Evolutionary conservation across 2,329 filamentous ascomycete species (phyloP).

Genomic region (Exophiala bonariae): DNA sequence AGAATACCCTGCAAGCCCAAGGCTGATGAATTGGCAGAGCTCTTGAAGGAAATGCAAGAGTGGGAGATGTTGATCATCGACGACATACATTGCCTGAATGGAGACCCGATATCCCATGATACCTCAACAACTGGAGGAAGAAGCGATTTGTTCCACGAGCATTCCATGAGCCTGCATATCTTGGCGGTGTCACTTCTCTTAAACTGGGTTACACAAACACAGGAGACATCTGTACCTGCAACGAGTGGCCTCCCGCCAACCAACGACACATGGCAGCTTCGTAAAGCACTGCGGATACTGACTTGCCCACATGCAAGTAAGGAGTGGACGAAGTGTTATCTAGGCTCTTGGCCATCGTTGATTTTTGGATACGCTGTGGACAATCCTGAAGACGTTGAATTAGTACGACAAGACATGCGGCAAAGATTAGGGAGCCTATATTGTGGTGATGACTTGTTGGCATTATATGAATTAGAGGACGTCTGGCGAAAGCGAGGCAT

Average conservation of each 20-base stretch:
- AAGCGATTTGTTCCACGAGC: slow-evolving; percentile 11
- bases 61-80: slow-evolving; percentile 16
- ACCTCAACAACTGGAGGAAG: neutral
- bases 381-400: slow-evolving; percentile 10
- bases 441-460: slow-evolving; percentile 13
- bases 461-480: slow-evolving; percentile 14
- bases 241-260: slow-evolving; percentile 7
- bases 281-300: slow-evolving; percentile 16
- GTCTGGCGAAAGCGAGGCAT: slow-evolving; percentile 18
- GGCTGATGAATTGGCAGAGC: neutral
- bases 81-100: slow-evolving; percentile 11
- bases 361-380: slow-evolving; percentile 21
- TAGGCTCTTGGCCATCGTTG: slow-evolving; percentile 20
- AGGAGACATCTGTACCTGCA: slow-evolving; percentile 2
- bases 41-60: slow-evolving; percentile 8
- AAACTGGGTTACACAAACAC: slow-evolving; percentile 13
- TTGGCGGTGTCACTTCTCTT: slow-evolving; percentile 18
- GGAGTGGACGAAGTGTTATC: slow-evolving; percentile 19
- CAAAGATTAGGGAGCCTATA: slow-evolving; percentile 10
- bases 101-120: neutral
- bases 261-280: slow-evolving; percentile 16
- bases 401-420: slow-evolving; percentile 14
- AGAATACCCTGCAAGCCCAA: slow-evolving; percentile 7
- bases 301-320: slow-evolving; percentile 16
- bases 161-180: slow-evolving; percentile 20